These are phyloP conservation scores for Cytospora piceicola DNA, from an alignment of 2,329 filamentous ascomycete species.

Conservation along the genomic window DNA sequence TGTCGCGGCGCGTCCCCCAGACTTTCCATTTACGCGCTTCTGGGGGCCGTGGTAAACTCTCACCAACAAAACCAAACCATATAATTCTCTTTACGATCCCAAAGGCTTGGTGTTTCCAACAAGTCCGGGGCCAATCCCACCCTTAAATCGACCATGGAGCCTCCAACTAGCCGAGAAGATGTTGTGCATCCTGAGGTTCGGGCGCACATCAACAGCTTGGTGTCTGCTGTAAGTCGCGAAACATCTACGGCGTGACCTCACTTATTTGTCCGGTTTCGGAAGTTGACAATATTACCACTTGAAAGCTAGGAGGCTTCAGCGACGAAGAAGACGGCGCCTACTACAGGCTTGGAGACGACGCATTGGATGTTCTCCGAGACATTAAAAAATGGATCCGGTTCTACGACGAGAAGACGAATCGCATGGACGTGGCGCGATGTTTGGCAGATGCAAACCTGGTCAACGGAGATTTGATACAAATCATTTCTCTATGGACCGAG, in stretches of 20 bases:
- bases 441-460: slow-evolving; percentile 92
- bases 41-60: not conserved
- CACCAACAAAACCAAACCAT: slow-evolving; percentile 12
- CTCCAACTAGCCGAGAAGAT: slow-evolving; percentile 26
- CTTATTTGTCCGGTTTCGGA: slow-evolving; percentile 20
- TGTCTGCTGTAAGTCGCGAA: slow-evolving; percentile 75
- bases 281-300: slow-evolving; percentile 31
- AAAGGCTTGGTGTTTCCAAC: slow-evolving; percentile 2
- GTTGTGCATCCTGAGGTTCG: slow-evolving; percentile 86
- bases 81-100: not conserved
- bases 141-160: slow-evolving; percentile 27
- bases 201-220: slow-evolving; percentile 89
- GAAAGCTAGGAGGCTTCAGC: slow-evolving; percentile 81
- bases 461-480: slow-evolving; percentile 85
- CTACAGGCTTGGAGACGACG: slow-evolving; percentile 92
- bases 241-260: not conserved
- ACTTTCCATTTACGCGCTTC: slow-evolving; percentile 27
- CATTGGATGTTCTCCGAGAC: slow-evolving; percentile 87
- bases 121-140: slow-evolving; percentile 2
- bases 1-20: slow-evolving; percentile 28
- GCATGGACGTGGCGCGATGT: slow-evolving; percentile 92
- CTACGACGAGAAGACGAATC: slow-evolving; percentile 90
- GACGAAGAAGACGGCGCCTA: slow-evolving; percentile 72
- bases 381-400: slow-evolving; percentile 94
- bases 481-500: slow-evolving; percentile 81